Base-by-base conservation (phyloP, 495 filamentous ascomycete species). In the Penicillium robsamsonii region DNA sequence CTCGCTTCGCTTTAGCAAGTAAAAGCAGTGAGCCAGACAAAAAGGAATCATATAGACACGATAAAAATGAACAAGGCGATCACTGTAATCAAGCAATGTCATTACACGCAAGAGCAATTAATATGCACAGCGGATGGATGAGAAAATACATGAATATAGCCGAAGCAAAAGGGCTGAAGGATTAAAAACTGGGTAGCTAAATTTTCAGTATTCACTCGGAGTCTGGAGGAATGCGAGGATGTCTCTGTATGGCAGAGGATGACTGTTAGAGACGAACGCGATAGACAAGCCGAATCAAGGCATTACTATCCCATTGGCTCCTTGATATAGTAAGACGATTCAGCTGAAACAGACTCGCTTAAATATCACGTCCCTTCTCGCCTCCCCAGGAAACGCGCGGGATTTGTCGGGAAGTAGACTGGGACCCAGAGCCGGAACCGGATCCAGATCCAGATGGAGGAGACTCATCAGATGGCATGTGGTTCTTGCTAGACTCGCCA, bases 311-410 rank as follows among this genome's bases (percentile, higher is more conserved):
- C 27, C 5, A n/a, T 49, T 37, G 5, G 15, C 10, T 46, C 13
- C 1, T 8, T 27, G 13, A 37, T 11, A 50, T 33, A 22, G 15
- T 5, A 10, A 44, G 27, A 11, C 12, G 13, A 1, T 8, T 37
- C 15, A 5, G 15, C 24, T 50, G 20, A 37, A 37, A n/a, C n/a
- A 27, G 4, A 13, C 31, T 27, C 15, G 42, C 17, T 56, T 17
- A 48, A 8, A 30, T 20, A 1, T 58, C 62, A n/a, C 69, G 64
- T 8, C 69, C 69, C 48, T 67, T 72, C 38, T 70, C 62, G 15
- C 64, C 64, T 40, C 64, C 64, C 64, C 64, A 70, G 13, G 67
- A 70, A 15, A 65, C 55, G 22, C 63, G 60, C 2, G 66, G 66
- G 15, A 59, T 61, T 15, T 66, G 63, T n/a, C 60, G 56, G 2